A percentile compares a stretch with the other conserved stretches of the same genome.
Evolutionary conservation across 2,329 filamentous ascomycete genomes (phyloP).

Genomic region (Chalaropsis thielavioides): DNA sequence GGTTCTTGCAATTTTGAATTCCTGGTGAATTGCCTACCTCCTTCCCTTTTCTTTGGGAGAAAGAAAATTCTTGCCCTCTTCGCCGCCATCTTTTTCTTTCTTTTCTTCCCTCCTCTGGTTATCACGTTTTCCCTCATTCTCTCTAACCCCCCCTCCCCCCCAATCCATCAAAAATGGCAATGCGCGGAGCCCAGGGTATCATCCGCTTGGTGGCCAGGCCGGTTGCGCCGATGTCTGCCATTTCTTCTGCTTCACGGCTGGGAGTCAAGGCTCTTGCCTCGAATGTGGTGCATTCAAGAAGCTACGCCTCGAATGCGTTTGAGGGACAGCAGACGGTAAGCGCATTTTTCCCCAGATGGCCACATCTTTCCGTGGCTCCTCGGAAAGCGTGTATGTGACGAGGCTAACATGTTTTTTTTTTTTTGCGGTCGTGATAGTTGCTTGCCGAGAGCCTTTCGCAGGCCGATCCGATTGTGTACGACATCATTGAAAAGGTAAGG

Average conservation of each 20-base stretch:
- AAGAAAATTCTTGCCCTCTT: background rate
- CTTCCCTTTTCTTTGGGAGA: background rate
- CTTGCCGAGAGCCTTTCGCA: slow-evolving; percentile 66
- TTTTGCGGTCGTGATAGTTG: slow-evolving; percentile 38
- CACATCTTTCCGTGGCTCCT: background rate
- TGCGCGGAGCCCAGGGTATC: slow-evolving; percentile 19
- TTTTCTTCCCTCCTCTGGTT: background rate
- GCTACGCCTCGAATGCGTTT: slow-evolving; percentile 32
- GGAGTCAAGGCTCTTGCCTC: background rate
- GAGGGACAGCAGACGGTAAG: slow-evolving; percentile 47
- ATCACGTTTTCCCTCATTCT: slow-evolving; percentile 2
- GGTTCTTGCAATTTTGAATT: background rate
- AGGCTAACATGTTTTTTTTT: slow-evolving; percentile 11
- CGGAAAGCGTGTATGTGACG: background rate
- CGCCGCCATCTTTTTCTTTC: background rate
- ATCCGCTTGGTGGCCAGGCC: slow-evolving; percentile 16
- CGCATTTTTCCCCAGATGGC: background rate
- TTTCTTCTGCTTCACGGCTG: background rate
- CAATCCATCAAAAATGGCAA: slow-evolving; percentile 4
- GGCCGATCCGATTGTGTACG: slow-evolving; percentile 73
- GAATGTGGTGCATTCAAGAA: background rate
- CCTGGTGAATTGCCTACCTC: background rate
- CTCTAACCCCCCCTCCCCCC: slow-evolving; percentile 9
- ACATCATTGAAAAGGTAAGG: slow-evolving; percentile 76
- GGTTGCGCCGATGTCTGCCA: background rate